Base-by-base conservation (phyloP, 1,284 basidiomycete genomes). In the Singerocomus rubriflavus region DNA sequence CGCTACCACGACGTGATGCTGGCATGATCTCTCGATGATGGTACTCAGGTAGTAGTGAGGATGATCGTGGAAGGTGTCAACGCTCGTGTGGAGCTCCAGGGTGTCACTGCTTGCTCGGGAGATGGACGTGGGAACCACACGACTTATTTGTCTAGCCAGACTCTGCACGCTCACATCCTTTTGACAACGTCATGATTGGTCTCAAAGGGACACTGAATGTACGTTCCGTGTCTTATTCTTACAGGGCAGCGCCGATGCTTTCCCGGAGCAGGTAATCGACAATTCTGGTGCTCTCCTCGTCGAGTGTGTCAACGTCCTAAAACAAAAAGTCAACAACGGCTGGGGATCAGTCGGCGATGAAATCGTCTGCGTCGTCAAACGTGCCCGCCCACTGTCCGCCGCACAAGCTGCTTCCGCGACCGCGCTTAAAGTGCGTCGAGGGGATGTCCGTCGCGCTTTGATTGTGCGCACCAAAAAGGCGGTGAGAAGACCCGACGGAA, bases 241-340 rank as follows among this genome's bases (percentile, higher is more conserved):
- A 32, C 14, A 10, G 38, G 32, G 12, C 6, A 29, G 21, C 9
- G 8, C 29, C 21, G 21, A 56, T 41, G 5, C 29, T 14, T 4
- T 8, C 14, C 14, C 25, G 38, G 10, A 33, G 30, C 62, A 94
- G 90, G 88, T 95, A 62, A 97, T 98, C 69, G 96, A 98, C 80
- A 99, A 99, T 74, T 96, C 96, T n/a, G 96, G 96, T 50, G 96
- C 92, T 3, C 78, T 98, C 56, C 76, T 97, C 52, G 89, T 96
- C 36, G 96, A 98, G 76, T 97, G 95, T 65, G 93, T 99, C 70
- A 98, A 99, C 69, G 86, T 99, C 21, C 79, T 98, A 53, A 97
- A 98, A 73, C 87, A 92, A 71, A 98, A 98, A 73, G 91, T 92
- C 74, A 80, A 93, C 81, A 80, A 91, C 74, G 81, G 97, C 66